A percentile compares a stretch with the other conserved stretches of the same genome.
These are phyloP conservation scores for Ajuga chamaepitys DNA, from an alignment of 257 asterid genomes.

Conservation along the genomic window DNA sequence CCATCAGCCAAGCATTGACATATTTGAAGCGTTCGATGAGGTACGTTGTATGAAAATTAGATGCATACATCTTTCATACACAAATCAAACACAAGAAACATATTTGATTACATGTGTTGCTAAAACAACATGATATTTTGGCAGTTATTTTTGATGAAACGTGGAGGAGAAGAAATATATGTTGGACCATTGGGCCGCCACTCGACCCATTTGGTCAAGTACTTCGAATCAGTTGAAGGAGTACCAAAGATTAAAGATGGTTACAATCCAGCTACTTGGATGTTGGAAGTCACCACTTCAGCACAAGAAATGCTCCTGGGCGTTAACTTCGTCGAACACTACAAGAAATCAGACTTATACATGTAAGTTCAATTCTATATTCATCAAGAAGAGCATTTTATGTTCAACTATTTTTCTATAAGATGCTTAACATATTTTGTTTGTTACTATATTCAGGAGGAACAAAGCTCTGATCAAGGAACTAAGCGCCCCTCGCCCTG, in stretches of 20 bases:
- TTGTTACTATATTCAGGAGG: slow-evolving; percentile 35
- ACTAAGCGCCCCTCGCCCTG: slow-evolving; percentile 58
- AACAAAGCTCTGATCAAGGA: slow-evolving; percentile 57
- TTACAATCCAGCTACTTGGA: slow-evolving; percentile 70
- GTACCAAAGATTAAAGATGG: slow-evolving; percentile 43
- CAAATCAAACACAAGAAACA: too few species aligned
- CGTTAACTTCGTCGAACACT: slow-evolving; percentile 37
- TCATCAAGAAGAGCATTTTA: too few species aligned
- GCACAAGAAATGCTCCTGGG: slow-evolving; percentile 42
- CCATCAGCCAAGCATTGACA: slow-evolving; percentile 63
- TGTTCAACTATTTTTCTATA: neutral
- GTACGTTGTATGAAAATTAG: too few species aligned
- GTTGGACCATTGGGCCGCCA: slow-evolving; percentile 46
- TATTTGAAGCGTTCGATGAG: slow-evolving; percentile 65
- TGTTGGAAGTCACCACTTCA: slow-evolving; percentile 50
- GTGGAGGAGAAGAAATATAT: slow-evolving; percentile 57
- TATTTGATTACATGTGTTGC: neutral
- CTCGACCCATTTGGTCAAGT: slow-evolving; percentile 36
- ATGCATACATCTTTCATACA: too few species aligned
- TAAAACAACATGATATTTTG: slow-evolving; percentile 13
- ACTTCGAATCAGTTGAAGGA: slow-evolving; percentile 42
- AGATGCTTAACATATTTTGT: neutral
- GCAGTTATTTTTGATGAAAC: slow-evolving; percentile 52
- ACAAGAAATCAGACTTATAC: slow-evolving; percentile 38
- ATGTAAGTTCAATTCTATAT: slow-evolving; percentile 19